Conservation (phyloP, 1,139 yeast species). For the Geotrichum reessii region DNA sequence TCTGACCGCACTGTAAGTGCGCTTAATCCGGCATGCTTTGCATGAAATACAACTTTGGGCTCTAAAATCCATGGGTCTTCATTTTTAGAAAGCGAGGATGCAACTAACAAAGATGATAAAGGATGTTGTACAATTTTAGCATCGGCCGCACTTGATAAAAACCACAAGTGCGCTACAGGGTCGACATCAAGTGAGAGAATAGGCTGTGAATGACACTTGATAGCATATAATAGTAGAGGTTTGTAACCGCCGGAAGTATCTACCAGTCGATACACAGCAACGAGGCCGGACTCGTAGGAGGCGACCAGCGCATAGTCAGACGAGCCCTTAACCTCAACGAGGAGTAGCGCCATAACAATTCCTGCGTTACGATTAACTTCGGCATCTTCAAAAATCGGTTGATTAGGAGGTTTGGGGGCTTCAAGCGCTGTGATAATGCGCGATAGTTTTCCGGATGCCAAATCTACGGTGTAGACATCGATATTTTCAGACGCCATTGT, state of each 20-base stretch:
- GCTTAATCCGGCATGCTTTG: conserved; percentile 33
- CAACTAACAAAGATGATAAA: conserved; percentile 11
- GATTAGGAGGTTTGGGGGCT: conserved; percentile 10
- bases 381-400: conserved; percentile 2
- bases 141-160: conserved; percentile 36
- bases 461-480: conserved; percentile 30
- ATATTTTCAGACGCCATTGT: conserved; percentile 36
- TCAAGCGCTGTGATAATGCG: conserved; percentile 22
- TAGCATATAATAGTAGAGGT: conserved; percentile 19
- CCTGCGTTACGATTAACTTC: conserved; percentile 28
- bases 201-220: conserved; percentile 35
- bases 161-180: conserved; percentile 18
- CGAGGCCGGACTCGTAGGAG: conserved; percentile 40
- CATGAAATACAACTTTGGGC: conserved; percentile 18
- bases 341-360: conserved; percentile 37
- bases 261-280: conserved; percentile 27
- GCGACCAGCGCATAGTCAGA: conserved; percentile 27
- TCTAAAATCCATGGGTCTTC: conserved; percentile 8
- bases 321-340: conserved; percentile 14
- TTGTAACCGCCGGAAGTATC: not conserved
- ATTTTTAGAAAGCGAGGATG: not conserved
- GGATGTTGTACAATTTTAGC: conserved; percentile 30
- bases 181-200: conserved; percentile 30
- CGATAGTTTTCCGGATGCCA: conserved; percentile 22
- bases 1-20: conserved; percentile 31